Percentiles rank a stretch among this genome's conserved stretches.
These are phyloP conservation scores for Microthlaspi erraticum DNA, from an alignment of 345 rosid genomes.

Conservation along the genomic window DNA sequence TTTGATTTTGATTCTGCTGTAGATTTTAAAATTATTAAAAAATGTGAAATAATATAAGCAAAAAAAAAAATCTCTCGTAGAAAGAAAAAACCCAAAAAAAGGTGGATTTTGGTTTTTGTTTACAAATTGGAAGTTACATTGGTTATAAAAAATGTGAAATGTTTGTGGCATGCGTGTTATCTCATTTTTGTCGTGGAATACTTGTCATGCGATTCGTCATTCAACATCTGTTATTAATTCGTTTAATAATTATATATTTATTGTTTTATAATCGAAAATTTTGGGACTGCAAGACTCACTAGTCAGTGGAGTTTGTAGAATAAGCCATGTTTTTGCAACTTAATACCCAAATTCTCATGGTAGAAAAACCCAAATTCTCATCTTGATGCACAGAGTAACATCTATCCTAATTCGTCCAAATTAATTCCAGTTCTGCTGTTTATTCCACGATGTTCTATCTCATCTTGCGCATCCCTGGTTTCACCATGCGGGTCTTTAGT, in stretches of 20 bases:
- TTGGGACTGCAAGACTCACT: background rate
- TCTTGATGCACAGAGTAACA: background rate
- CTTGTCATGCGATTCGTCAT: background rate
- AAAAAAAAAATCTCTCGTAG: no score
- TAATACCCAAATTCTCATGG: no score
- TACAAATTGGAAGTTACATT: no score
- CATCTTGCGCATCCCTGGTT: constrained; percentile 19
- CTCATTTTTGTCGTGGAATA: background rate
- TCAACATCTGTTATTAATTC: background rate
- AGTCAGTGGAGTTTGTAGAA: background rate
- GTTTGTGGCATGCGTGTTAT: background rate
- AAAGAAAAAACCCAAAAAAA: no score
- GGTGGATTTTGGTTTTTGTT: no score
- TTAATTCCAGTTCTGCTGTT: background rate
- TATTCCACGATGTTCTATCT: constrained; percentile 13
- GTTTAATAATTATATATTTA: background rate
- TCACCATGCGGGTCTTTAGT: constrained; percentile 10
- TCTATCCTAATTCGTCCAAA: constrained; percentile 1
- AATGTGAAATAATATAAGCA: no score
- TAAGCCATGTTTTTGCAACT: no score
- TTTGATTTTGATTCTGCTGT: no score
- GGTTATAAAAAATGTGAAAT: background rate
- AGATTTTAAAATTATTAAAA: no score
- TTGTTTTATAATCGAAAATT: background rate
- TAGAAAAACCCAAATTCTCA: background rate